Evolutionary conservation across 192 early-diverging fungal genomes (phyloP), one percentile per base, ranked within the genome.

Genomic region (Coemansia sp.): DNA sequence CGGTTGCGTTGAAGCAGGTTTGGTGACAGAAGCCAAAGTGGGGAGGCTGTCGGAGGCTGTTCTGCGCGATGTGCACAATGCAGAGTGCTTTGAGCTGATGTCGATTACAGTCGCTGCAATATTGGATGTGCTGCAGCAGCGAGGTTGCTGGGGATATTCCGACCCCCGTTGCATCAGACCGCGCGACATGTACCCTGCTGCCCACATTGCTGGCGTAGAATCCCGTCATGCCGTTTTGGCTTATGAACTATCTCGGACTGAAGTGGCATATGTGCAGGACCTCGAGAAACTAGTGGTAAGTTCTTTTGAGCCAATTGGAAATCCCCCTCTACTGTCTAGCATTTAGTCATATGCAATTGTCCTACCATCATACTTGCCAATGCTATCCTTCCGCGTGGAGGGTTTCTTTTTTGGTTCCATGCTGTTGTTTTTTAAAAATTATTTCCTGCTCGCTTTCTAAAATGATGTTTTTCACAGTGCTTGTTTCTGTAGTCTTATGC

Each of bases 201-300:
- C 55, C 7, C 64, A 63, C 24, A 52, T 61, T 10, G 26, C 25
- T 1, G 31, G 26, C 18, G 73, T 64, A 5, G 58, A 32, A n/a
- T 64, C 73, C 4, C 50, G 68, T 18, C 59, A 70, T 26, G 41
- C 60, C 1, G 73, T 65, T 64, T 64, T 76, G 24, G 73, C 66
- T 0, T 55, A 59, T 22, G 78, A 81, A 65, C 54, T 81, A 26
- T 64, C 78, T 18, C 64, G 73, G n/a, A 81, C 78, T 8, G 78
- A 81, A 56, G 64, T 67, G 51, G 78, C 73, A 41, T 81, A 81
- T 31, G 63, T 81, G 58, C 78, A 81, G 56, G 78, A 81, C 49
- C 59, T 81, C 32, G 78, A 81, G 56, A 65, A 67, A 19, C 69
- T 81, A 3, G 60, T 60, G 41, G 65, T 71, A 65, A 65, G 69